Base-by-base conservation (phyloP, 495 filamentous ascomycete genomes). In the Achaetomiella virescens region DNA sequence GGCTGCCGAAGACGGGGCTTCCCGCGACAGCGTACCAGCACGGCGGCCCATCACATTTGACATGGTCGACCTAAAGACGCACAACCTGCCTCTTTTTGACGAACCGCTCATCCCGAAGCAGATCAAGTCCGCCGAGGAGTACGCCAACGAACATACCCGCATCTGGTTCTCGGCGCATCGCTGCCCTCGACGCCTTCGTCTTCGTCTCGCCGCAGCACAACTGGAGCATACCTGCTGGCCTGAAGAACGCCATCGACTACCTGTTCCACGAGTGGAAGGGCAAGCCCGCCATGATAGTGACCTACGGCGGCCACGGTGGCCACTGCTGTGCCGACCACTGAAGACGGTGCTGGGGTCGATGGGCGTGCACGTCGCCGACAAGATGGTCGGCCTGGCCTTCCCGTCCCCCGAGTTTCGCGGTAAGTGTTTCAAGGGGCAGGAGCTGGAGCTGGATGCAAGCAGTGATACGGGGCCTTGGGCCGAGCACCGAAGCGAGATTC, bases 191-290 rank as follows among this genome's bases (percentile, higher is more conserved):
- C 42, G 52, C 22, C 42, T 56, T 53, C 51, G 45, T 61, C 21
- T 62, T 41, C 48, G 57, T 58, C 35, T 38, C 21, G 21, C 51
- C 76, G 7, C 77, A 81, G 63, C 79, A 80, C 59, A 80, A 81
- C 65, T 80, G 76, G 75, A 70, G 75, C 17, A 70, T 73, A 27
- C 77, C 78, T 0, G 77, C 75, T 0, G 74, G 72, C 29, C 27
- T 80, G 12, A 81, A 81, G 64, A 80, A 80, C 52, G 79, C 79
- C 7, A 67, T 82, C 18, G 78, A 82, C 53, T 80, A 77, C 49
- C 64, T 82, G 0, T 82, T 67, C 57, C 51, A 75, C 38, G 79
- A 82, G 59, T 81, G 78, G 79, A 66, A 53, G 27, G 74, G 71
- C 14, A 82, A 82, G 59, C 71, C 77, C 2, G 77, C 75, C 7